A percentile compares a stretch with the other conserved stretches of the same genome.
Evolutionary conservation across 106 monocot species (phyloP).

Genomic region (Apostasia shenzhenica): DNA sequence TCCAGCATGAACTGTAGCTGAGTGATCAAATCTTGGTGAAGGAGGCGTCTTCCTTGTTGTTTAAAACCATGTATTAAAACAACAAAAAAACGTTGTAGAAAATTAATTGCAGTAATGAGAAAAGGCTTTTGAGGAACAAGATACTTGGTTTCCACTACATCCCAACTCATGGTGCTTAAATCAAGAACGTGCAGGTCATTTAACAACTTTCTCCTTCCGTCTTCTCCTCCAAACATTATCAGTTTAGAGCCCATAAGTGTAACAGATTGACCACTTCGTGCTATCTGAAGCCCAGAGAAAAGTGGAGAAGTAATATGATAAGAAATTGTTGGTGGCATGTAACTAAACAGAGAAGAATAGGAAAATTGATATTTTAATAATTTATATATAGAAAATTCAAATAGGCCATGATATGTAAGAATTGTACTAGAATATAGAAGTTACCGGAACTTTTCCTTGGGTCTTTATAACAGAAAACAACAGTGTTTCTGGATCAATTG

Average conservation of each 20-base stretch:
- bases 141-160: constrained; percentile 51
- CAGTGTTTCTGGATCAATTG: constrained; percentile 50
- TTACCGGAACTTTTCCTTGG: constrained; percentile 72
- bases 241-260: constrained; percentile 61
- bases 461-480: constrained; percentile 43
- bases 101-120: background rate
- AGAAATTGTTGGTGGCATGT: background rate
- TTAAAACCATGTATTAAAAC: constrained; percentile 9
- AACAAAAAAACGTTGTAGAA: background rate
- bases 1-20: constrained; percentile 57
- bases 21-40: constrained; percentile 78
- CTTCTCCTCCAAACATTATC: constrained; percentile 94
- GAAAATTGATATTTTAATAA: background rate
- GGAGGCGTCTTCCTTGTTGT: constrained; percentile 39
- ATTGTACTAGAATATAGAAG: background rate
- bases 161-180: constrained; percentile 74
- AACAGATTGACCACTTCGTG: constrained; percentile 79
- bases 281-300: constrained; percentile 30
- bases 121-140: background rate
- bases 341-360: background rate
- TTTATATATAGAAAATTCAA: too few species aligned
- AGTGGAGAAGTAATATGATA: background rate
- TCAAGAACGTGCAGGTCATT: constrained; percentile 92
- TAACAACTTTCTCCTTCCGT: constrained; percentile 39
- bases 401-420: too few species aligned